A percentile compares a stretch with the other conserved stretches of the same genome.
phyloP scores from a whole-genome alignment of 495 filamentous ascomycete genomes.

The Lasiosphaeria ovina region DNA sequence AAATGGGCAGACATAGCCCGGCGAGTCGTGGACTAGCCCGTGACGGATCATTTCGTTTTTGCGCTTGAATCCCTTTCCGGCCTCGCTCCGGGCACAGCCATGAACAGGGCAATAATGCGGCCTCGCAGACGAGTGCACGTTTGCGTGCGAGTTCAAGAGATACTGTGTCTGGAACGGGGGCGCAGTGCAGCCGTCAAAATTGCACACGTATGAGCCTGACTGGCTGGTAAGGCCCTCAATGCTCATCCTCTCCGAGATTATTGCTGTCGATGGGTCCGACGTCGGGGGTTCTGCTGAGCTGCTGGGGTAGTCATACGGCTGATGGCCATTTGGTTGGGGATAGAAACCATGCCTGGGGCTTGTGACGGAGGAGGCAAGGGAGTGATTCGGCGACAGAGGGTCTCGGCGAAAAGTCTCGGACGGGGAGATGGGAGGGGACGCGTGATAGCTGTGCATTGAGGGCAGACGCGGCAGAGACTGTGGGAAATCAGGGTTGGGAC shows the following conservation, averaged over 20 bases:
- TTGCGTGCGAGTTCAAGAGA: conserved; percentile 84
- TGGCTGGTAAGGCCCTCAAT: conserved; percentile 48
- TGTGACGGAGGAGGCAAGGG: background rate
- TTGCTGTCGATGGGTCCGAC: conserved; percentile 35
- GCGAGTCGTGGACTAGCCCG: conserved; percentile 90
- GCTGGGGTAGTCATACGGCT: conserved; percentile 20
- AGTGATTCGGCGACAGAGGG: conserved; percentile 22
- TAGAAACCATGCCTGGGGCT: conserved; percentile 21
- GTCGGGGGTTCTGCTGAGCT: conserved; percentile 32
- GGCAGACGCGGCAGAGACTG: conserved; percentile 26
- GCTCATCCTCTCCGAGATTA: conserved; percentile 49
- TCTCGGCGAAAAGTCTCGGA: conserved; percentile 25
- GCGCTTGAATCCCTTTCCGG: conserved; percentile 94
- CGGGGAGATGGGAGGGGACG: conserved; percentile 38
- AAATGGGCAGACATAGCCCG: conserved; percentile 96
- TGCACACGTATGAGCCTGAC: conserved; percentile 26
- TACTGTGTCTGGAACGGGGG: conserved; percentile 88
- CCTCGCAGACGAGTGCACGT: conserved; percentile 87
- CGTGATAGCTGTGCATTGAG: conserved; percentile 24
- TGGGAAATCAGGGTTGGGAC: conserved; percentile 18
- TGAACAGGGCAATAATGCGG: conserved; percentile 89
- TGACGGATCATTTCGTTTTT: conserved; percentile 99
- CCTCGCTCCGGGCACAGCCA: conserved; percentile 73
- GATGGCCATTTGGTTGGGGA: conserved; percentile 17
- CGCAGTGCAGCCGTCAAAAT: conserved; percentile 65